Conservation (phyloP, 2,329 filamentous ascomycete species). For the Curvularia verruculosa region DNA sequence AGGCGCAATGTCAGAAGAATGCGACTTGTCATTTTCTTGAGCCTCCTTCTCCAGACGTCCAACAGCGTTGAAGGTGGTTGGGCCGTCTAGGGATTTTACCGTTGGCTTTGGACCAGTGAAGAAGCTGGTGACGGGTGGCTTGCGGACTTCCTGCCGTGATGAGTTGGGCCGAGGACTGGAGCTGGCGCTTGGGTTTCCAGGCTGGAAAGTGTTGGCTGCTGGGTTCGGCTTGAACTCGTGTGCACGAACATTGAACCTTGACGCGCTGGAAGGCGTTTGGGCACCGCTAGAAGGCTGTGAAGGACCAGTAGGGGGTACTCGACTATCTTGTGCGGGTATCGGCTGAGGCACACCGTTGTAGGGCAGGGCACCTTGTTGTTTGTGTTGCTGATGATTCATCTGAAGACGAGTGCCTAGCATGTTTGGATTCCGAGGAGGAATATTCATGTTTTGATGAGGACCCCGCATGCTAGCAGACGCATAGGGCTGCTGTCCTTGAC, state of each 20-base stretch:
- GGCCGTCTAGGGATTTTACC: constrained; percentile 59
- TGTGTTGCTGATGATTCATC: constrained; percentile 60
- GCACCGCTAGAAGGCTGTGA: constrained; percentile 57
- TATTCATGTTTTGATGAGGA: constrained; percentile 51
- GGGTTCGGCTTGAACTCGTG: constrained; percentile 86
- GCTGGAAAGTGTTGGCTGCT: constrained; percentile 80
- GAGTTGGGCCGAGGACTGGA: constrained; percentile 72
- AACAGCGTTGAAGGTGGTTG: constrained; percentile 66
- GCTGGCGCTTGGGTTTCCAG: constrained; percentile 64
- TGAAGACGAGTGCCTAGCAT: constrained; percentile 59
- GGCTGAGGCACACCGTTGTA: constrained; percentile 60
- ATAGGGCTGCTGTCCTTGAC: constrained; percentile 47
- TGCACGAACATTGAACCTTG: constrained; percentile 66
- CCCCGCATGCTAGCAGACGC: constrained; percentile 54
- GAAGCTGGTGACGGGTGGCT: constrained; percentile 54
- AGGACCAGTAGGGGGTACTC: constrained; percentile 76
- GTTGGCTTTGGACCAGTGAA: constrained; percentile 73
- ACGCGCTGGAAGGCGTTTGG: constrained; percentile 61
- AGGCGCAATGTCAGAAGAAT: constrained; percentile 81
- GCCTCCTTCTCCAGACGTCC: constrained; percentile 73
- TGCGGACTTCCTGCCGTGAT: constrained; percentile 39
- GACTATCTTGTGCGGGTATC: constrained; percentile 68
- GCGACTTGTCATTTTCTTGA: constrained; percentile 56
- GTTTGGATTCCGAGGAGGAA: constrained; percentile 50
- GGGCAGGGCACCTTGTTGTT: constrained; percentile 49